Evolutionary conservation across 2,329 filamentous ascomycete species (phyloP).

Genomic region (Berkeleyomyces basicola): DNA sequence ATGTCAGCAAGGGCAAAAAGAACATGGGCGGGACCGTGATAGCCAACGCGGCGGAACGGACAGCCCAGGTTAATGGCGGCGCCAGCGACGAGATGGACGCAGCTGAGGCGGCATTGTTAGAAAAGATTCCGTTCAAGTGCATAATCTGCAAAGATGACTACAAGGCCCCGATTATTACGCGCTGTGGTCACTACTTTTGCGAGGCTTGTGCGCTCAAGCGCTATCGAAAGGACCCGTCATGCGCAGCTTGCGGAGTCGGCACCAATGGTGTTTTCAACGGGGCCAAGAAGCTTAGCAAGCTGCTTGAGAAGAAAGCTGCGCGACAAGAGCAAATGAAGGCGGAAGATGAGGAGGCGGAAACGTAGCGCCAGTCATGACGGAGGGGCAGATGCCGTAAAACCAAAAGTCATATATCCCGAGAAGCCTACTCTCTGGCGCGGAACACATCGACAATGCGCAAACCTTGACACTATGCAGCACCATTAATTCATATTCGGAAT

Average conservation of each 20-base stretch:
- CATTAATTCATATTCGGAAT: not conserved
- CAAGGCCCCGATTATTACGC: conserved; percentile 65
- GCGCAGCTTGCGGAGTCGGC: conserved; percentile 68
- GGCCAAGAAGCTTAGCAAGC: conserved; percentile 64
- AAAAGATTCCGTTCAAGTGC: conserved; percentile 79
- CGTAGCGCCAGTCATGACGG: not conserved
- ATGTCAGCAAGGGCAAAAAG: conserved; percentile 55
- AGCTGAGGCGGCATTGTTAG: conserved; percentile 51
- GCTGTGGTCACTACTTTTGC: conserved; percentile 94
- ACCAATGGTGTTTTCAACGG: conserved; percentile 83
- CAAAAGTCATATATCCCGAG: too few relatives aligned
- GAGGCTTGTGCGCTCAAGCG: conserved; percentile 73
- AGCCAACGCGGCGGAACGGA: conserved; percentile 37
- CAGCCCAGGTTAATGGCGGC: conserved; percentile 15
- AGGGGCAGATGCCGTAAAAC: too few relatives aligned
- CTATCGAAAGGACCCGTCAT: conserved; percentile 74
- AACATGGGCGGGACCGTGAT: conserved; percentile 43
- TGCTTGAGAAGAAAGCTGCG: conserved; percentile 58
- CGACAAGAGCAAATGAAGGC: conserved; percentile 38
- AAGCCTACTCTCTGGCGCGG: too few relatives aligned
- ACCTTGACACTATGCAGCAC: not conserved
- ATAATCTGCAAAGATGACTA: conserved; percentile 72
- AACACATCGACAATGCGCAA: not conserved
- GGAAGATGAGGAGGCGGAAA: conserved; percentile 24
- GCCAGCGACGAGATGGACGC: conserved; percentile 29